Conservation (phyloP, 2,329 filamentous ascomycete species). For the Penicillium sp. region DNA sequence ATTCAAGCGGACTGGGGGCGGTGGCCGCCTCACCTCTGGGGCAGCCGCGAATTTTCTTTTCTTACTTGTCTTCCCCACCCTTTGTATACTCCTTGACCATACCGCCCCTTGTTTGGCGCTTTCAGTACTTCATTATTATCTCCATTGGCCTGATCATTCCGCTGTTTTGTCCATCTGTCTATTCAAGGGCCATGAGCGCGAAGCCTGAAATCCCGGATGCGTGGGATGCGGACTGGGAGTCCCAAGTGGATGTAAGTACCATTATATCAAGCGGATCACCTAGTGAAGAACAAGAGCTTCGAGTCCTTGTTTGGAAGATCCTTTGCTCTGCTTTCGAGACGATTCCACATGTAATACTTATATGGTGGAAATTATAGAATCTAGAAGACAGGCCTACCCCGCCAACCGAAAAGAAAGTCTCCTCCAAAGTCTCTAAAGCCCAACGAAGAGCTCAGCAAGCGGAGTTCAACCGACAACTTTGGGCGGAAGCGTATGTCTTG, state of each 20-base stretch:
- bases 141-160: background rate
- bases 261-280: background rate
- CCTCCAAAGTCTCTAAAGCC: constrained; percentile 67
- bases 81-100: constrained; percentile 21
- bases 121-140: background rate
- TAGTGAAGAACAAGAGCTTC: background rate
- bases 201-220: constrained; percentile 69
- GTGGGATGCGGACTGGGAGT: constrained; percentile 93
- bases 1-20: constrained; percentile 24
- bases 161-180: constrained; percentile 1
- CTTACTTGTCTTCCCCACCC: constrained; percentile 9
- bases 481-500: constrained; percentile 76
- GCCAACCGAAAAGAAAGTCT: constrained; percentile 50
- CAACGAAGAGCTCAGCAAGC: constrained; percentile 79
- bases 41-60: constrained; percentile 29
- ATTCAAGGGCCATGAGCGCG: constrained; percentile 41
- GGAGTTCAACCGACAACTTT: constrained; percentile 81
- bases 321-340: too few species aligned
- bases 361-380: constrained; percentile 38
- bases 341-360: constrained; percentile 7
- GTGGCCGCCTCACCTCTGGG: constrained; percentile 23
- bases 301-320: background rate
- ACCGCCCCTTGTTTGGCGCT: constrained; percentile 7
- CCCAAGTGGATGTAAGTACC: constrained; percentile 67
- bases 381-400: constrained; percentile 43